Evolutionary conservation across 179 eudicot genomes (phyloP).

Genomic region (Camellia oleifera): DNA sequence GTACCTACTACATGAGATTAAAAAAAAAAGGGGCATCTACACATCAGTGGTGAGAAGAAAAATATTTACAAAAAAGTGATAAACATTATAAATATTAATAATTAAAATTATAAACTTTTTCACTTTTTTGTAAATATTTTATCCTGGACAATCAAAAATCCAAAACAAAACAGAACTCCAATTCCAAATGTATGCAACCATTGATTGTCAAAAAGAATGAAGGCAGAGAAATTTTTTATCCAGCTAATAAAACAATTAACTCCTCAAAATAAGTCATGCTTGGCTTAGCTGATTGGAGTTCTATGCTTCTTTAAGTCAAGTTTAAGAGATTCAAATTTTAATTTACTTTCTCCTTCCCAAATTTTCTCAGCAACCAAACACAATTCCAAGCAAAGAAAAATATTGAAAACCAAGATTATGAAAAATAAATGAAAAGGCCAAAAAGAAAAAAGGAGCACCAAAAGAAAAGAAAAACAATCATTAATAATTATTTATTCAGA

Average conservation of each 20-base stretch:
- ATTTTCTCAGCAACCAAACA: slow-evolving; percentile 15
- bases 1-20: too few species aligned
- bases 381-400: neutral
- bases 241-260: neutral
- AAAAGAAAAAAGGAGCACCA: too few species aligned
- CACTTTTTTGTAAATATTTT: too few species aligned
- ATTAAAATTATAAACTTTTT: too few species aligned
- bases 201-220: neutral
- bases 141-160: neutral
- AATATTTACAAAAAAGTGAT: too few species aligned
- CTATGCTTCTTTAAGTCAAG: neutral
- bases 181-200: neutral
- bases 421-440: neutral
- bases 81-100: too few species aligned
- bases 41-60: too few species aligned
- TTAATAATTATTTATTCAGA: too few species aligned
- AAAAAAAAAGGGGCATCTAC: too few species aligned
- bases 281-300: neutral
- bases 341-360: neutral
- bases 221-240: neutral
- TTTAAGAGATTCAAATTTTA: neutral
- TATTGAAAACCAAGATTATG: neutral
- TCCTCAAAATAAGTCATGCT: neutral
- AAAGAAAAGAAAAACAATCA: too few species aligned
- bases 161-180: neutral